Base-by-base conservation (phyloP, 129 eudicot species). In the Artemisia annua region DNA sequence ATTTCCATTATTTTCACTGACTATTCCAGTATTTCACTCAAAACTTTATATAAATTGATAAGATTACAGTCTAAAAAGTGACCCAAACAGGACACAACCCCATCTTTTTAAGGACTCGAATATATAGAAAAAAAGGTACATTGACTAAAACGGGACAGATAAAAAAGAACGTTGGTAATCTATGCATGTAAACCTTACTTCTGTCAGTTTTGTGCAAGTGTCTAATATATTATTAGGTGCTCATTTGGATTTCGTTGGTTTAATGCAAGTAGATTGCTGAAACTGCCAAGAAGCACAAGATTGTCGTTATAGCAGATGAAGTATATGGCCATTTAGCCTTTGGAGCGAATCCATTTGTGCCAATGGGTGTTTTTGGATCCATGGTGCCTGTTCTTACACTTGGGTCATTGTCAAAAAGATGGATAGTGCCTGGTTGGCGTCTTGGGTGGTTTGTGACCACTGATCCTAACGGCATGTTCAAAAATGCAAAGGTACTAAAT, bases 371-470 rank as follows among this genome's bases (percentile, higher is more conserved):
- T 44, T 94, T 94, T 76, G 97, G 97, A 67, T 87, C 97, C 5
- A 79, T 81, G 76, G 93, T 82, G 55, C 92, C 97, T 2, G 91
- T 94, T 49, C 63, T 94, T 30, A 94, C 98, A 67, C 96, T 94
- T 48, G 98, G 98, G 2, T 94, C 98, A 7, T 75, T 94, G 75
- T 94, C 98, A 63, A 94, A 94, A 83, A 87, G 98, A 86, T 94
- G 96, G 97, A 76, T 94, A 61, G 96, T 94, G 28, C 97, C 98
- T 0, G 98, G 98, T 58, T 94, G 98, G 98, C 89, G 98, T 22
- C 89, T 94, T 14, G 98, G 98, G 80, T 94, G 98, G 98, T 72
- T 94, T 69, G 97, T 90, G 11, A 84, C 79, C 19, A 90, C 83
- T 11, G 98, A 94, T 83, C 97, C 96, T 20, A 78, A 80, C 55